Evolutionary conservation across 345 rosid species (phyloP).

Genomic region (Salix viminalis): DNA sequence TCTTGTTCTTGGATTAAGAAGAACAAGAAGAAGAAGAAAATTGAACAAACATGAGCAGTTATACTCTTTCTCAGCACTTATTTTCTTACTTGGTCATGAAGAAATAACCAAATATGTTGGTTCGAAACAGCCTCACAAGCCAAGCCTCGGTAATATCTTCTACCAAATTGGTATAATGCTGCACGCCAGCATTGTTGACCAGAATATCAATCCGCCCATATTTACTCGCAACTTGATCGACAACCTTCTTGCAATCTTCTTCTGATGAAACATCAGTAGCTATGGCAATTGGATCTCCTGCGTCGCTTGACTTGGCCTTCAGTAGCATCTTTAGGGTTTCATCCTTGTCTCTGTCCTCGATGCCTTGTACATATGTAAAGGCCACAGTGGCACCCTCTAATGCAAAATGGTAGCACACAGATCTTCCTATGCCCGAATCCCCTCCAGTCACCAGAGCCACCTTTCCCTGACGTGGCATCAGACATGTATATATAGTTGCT

Average conservation of each 20-base stretch:
- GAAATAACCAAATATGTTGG: conserved; percentile 8
- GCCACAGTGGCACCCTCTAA: conserved; percentile 15
- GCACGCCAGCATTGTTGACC: background rate
- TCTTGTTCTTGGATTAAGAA: no score
- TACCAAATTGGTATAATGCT: background rate
- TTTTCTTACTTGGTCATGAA: conserved; percentile 1
- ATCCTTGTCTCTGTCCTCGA: conserved; percentile 4
- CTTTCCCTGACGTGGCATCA: conserved; percentile 2
- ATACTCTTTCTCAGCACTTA: no score
- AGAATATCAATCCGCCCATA: conserved; percentile 9
- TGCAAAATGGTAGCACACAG: background rate
- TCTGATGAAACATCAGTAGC: background rate
- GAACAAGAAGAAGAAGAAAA: no score
- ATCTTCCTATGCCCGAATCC: conserved; percentile 11
- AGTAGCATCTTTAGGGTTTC: background rate
- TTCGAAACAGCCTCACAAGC: conserved; percentile 7
- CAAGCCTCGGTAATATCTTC: background rate
- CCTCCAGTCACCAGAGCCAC: conserved; percentile 13
- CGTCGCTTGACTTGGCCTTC: background rate
- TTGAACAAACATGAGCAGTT: no score
- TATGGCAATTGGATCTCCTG: conserved; percentile 9
- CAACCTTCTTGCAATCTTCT: conserved; percentile 9
- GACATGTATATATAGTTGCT: no score
- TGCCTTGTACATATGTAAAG: conserved; percentile 2
- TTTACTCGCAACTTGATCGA: background rate